Evolutionary conservation across 2,329 filamentous ascomycete species (phyloP).

Genomic region (Ophiocordyceps unilateralis): DNA sequence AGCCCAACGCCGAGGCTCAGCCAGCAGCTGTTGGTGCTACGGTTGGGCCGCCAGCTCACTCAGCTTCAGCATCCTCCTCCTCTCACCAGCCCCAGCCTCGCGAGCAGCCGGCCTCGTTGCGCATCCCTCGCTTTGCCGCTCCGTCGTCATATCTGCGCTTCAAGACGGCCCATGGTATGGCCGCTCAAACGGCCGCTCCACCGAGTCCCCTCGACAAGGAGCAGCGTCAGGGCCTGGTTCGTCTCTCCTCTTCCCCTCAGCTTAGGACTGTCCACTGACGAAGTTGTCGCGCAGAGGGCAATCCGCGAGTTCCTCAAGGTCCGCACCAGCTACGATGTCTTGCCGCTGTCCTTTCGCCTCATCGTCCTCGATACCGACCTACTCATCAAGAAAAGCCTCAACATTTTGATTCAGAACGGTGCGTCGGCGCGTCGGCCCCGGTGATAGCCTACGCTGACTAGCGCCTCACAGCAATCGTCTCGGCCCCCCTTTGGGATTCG

Average conservation of each 20-base stretch:
- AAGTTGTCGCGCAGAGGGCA: constrained; percentile 42
- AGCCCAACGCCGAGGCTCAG: constrained; percentile 4
- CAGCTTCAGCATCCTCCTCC: background rate
- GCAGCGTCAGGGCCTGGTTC: constrained; percentile 62
- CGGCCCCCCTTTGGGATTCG: constrained; percentile 92
- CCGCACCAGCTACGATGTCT: constrained; percentile 92
- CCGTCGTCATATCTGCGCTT: constrained; percentile 40
- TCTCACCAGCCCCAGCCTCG: background rate
- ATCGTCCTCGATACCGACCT: constrained; percentile 91
- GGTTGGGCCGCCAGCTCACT: background rate
- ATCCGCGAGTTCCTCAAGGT: constrained; percentile 94
- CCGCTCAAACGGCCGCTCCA: constrained; percentile 15
- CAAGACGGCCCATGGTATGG: constrained; percentile 14
- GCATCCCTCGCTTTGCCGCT: constrained; percentile 38
- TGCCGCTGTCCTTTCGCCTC: constrained; percentile 87
- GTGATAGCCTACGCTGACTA: background rate
- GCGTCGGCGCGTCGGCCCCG: constrained; percentile 7
- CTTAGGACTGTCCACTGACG: background rate
- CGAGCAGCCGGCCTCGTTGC: constrained; percentile 3
- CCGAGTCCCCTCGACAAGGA: constrained; percentile 53
- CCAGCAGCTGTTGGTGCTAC: constrained; percentile 1
- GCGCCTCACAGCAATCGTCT: constrained; percentile 65
- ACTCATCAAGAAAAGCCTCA: constrained; percentile 91
- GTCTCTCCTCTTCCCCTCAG: constrained; percentile 2
- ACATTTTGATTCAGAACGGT: constrained; percentile 94